Evolutionary conservation across 2,329 filamentous ascomycete species (phyloP), one percentile per base, ranked within the genome.

Genomic region (Fusarium sp.): DNA sequence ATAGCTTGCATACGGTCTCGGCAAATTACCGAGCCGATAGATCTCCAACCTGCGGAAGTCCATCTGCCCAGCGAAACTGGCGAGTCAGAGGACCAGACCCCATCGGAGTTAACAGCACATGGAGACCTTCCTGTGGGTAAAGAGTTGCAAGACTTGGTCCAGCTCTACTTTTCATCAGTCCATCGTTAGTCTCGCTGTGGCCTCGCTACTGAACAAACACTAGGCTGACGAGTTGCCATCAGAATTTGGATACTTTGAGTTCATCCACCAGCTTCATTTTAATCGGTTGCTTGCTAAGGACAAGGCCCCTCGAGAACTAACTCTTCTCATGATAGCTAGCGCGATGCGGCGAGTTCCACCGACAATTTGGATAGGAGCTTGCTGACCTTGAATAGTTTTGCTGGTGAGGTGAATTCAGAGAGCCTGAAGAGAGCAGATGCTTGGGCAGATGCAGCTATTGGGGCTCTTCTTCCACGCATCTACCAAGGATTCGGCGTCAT

Each of bases 221-320:
- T 3, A 9, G 31, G 31, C 12, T 34, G n/a, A 48, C 44, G 16
- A 6, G 16, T 11, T 16, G 18, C 6, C 15, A 7, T 27, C 30
- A 48, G 46, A 48, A n/a, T 48, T 48, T 9, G 46, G 46, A 3
- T 48, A 48, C 15, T 48, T 48, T 23, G 46, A 48, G 11, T 48
- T 48, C n/a, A 48, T 34, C 3, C 46, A 48, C n/a, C 30, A 48
- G 28, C 46, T 48, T 34, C 46, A 34, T 28, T 34, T 48, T 28
- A 34, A 48, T 7, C 46, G 46, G 3, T 16, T 34, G 30, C n/a
- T 48, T 9, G 46, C 46, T 1, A 48, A 48, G 8, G 46, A 30
- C n/a, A 48, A 48, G 12, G 46, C 46, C 23, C 46, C 46, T 23
- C 30, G 46, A 2, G 46, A 34, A 23, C 9, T 48, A 16, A 34